These are phyloP conservation scores for Stenogyne calaminthoides DNA, from an alignment of 305 asterid genomes.

Conservation along the genomic window DNA sequence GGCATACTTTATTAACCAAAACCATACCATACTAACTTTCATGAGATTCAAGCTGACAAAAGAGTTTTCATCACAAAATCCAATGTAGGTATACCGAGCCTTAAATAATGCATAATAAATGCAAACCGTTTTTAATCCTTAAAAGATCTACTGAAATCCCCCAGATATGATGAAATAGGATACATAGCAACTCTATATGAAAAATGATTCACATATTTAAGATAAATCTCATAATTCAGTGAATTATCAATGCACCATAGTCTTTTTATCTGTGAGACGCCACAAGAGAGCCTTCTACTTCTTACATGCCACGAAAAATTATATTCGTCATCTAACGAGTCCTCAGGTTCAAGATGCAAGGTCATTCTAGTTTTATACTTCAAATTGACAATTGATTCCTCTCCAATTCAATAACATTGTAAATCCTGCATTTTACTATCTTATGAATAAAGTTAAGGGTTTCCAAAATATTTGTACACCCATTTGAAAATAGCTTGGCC, in stretches of 20 bases:
- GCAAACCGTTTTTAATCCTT: neutral
- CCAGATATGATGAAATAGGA: neutral
- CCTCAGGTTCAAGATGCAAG: neutral
- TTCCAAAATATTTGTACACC: neutral
- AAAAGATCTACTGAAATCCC: slow-evolving; percentile 3
- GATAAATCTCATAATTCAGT: neutral
- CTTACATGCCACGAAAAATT: neutral
- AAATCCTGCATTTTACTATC: neutral
- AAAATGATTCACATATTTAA: neutral
- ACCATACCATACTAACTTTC: neutral
- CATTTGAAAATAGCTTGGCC: neutral
- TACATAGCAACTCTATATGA: neutral
- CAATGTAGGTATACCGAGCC: neutral
- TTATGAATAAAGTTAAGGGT: neutral
- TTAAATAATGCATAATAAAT: neutral
- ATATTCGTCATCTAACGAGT: neutral
- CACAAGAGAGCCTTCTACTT: neutral
- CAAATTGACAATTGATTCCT: neutral
- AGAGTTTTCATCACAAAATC: slow-evolving; percentile 9
- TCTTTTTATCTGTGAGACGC: neutral
- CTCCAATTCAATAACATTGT: neutral
- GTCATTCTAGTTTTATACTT: neutral
- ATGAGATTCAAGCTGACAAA: slow-evolving; percentile 3
- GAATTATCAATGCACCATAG: neutral
- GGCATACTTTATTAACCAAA: neutral